Conservation (phyloP, 2,329 filamentous ascomycete genomes). For the Pseudogymnoascus sp. region DNA sequence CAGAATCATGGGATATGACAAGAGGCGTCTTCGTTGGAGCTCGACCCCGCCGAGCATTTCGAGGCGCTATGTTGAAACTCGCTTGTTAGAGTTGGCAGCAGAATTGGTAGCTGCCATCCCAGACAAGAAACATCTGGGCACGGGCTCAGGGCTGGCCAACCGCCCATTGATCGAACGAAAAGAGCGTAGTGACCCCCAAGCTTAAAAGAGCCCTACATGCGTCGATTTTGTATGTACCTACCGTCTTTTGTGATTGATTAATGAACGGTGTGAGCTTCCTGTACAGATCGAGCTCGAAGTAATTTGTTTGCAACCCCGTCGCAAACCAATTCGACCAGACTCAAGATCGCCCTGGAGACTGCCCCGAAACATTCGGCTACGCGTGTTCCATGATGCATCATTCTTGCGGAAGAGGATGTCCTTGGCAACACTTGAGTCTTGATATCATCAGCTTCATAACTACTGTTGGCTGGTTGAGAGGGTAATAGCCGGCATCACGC, state of each 20-base stretch:
- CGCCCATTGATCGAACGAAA: neutral
- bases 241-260: neutral
- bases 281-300: neutral
- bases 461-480: neutral
- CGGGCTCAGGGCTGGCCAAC: neutral
- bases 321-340: neutral
- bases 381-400: neutral
- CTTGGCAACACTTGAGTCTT: neutral
- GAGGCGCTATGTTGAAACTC: slow-evolving; percentile 1
- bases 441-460: neutral
- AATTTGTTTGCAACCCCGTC: neutral
- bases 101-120: neutral
- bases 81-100: neutral
- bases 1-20: neutral
- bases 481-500: neutral
- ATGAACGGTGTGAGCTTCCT: neutral
- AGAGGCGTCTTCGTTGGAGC: neutral
- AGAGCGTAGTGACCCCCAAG: neutral
- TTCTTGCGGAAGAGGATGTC: neutral
- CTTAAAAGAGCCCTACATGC: neutral
- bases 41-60: neutral
- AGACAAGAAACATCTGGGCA: slow-evolving; percentile 5
- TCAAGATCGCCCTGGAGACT: neutral
- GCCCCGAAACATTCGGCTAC: neutral
- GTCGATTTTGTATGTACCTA: neutral